Evolutionary conservation across 106 monocot species (phyloP), one percentile per base, ranked within the genome.

Genomic region (Acorus calamus): DNA sequence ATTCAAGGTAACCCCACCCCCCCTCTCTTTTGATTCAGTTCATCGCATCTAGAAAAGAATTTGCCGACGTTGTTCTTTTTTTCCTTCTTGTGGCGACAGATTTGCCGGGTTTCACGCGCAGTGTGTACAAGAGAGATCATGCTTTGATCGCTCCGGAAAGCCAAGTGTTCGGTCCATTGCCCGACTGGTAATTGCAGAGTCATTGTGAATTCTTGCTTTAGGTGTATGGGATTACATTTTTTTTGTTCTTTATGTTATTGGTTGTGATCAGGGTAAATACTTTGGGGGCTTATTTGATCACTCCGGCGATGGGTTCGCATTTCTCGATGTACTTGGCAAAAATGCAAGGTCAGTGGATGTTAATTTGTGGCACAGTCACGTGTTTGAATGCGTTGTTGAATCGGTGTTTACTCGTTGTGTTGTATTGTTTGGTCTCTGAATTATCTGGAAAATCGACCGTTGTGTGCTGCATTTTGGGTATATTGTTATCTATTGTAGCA

Each of bases 321-420:
- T 94, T 94, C 47, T 68, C 81, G 49, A 94, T 94, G 94, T 90
- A 84, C 73, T 74, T 94, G 69, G 86, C 86, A 64, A 94, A 87
- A 58, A 84, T 94, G 94, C 79, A 84, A 81, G 81, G 89, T 87
- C 66, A 42, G 46, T 11, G 6, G n/a, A 53, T 8, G 11, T 8
- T 50, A 13, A 41, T 53, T 42, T 11, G 61, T 61, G 44, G 43
- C 10, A 44, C 59, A 28, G 28, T 28, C 28, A 28, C 28, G 28
- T 28, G 28, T 28, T 28, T 28, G 28, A 28, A 28, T 28, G 28
- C 28, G 1, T 28, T 28, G 28, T 28, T 28, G 28, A 28, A 28
- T 28, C 28, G 28, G 28, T 28, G 28, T 28, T 28, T 28, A 28
- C 28, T 28, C 28, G 28, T 0, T 28, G 28, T 28, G 28, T 28